phyloP scores from a whole-genome alignment of 495 filamentous ascomycete genomes.

The Endocarpon pusillum region DNA sequence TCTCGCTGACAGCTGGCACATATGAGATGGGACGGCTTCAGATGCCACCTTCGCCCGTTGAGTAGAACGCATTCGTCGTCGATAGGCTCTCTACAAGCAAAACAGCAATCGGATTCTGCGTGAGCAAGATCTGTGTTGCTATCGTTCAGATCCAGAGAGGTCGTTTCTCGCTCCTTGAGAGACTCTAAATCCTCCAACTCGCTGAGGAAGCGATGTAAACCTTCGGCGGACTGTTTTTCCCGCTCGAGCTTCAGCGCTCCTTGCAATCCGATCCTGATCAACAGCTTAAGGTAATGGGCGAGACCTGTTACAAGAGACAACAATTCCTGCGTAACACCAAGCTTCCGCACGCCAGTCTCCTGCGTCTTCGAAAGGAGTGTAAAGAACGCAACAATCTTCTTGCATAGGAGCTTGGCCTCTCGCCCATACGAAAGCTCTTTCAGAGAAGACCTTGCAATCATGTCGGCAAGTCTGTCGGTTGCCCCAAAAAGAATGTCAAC shows the following conservation, averaged over 20 bases:
- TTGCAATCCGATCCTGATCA: conserved; percentile 92
- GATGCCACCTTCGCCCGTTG: conserved; percentile 66
- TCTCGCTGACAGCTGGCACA: conserved; percentile 64
- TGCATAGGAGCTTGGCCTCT: conserved; percentile 94
- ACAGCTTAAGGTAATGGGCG: conserved; percentile 93
- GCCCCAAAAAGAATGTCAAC: conserved; percentile 85
- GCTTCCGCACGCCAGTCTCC: conserved; percentile 66
- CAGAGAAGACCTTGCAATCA: conserved; percentile 49
- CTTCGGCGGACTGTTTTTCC: conserved; percentile 54
- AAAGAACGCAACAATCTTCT: conserved; percentile 98
- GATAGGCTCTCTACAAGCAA: conserved; percentile 64
- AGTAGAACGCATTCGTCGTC: conserved; percentile 77
- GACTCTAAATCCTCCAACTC: conserved; percentile 60
- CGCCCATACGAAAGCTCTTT: conserved; percentile 83
- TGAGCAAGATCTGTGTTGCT: conserved; percentile 61
- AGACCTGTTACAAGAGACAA: conserved; percentile 89
- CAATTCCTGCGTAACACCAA: conserved; percentile 94
- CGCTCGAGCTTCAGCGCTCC: conserved; percentile 83
- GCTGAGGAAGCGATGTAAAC: conserved; percentile 63
- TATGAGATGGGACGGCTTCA: conserved; percentile 46
- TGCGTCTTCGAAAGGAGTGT: conserved; percentile 83
- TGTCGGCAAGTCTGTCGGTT: conserved; percentile 64
- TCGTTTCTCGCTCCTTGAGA: conserved; percentile 47
- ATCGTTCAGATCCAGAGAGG: conserved; percentile 53
- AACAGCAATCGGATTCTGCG: conserved; percentile 66